Base-by-base conservation (phyloP, 345 rosid genomes). In the Dimocarpus longan region DNA sequence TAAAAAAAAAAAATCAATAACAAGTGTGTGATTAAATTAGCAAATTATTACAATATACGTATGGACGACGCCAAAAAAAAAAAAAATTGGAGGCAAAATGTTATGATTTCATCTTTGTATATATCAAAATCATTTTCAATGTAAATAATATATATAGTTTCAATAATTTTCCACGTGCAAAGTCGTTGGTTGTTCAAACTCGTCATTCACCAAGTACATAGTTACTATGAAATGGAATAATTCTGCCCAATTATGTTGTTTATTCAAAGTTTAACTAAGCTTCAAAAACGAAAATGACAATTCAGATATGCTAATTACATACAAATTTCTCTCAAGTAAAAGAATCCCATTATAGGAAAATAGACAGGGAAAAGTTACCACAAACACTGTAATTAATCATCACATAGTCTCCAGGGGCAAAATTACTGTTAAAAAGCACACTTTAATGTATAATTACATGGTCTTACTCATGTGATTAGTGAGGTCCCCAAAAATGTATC, bases 251-350 rank as follows among this genome's bases (percentile, higher is more conserved):
- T 60, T 60, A 60, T 60, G 26, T 16, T 60, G 65, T 60, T 60
- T 60, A 60, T 60, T 60, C 26, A 60, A 60, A 19, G 28, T 60
- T 21, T 60, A 5, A 21, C 16, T 54, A 54, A 54, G 11, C 24
- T 60, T 60, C 10, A 22, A 16, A 71, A 21, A 16, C 18, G 79
- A 84, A 75, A 78, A 65, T 70, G 80, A 66, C 71, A 56, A 44
- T 57, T 57, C 13, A 0, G 64, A 59, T 64, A 28, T 18, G 8
- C 26, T 19, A 57, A 52, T 16, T 32, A 11, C 52, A 8, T 69
- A 6, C 76, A 19, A 21, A 22, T 48, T 12, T 57, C 6, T 15
- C 22, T 66, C 60, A 15, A 66, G 72, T 48, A 52, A 76, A 54
- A 76, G 50, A 48, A 54, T 32, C 56, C 65, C 71, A 67, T 37